These are phyloP conservation scores for Jaapia argillacea DNA, from an alignment of 768 basidiomycete species.

Conservation along the genomic window DNA sequence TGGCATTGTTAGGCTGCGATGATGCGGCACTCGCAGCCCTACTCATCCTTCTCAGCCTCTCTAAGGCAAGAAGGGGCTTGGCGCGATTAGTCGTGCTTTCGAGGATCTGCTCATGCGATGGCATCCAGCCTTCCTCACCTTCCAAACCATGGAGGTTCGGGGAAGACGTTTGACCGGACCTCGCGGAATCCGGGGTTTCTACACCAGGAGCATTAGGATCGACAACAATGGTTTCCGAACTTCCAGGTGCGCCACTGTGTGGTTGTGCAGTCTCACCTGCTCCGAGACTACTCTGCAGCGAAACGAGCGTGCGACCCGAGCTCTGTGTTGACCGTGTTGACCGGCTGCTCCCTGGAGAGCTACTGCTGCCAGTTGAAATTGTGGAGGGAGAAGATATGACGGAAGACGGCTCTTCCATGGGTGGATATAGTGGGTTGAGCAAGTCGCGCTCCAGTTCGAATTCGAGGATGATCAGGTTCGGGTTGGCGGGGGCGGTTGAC, in stretches of 20 bases:
- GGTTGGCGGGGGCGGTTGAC: conserved; percentile 3
- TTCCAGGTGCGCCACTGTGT: neutral
- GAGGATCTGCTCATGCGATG: conserved; percentile 48
- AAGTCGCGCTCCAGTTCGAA: conserved; percentile 68
- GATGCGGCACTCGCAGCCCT: conserved; percentile 7
- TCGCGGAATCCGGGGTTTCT: neutral
- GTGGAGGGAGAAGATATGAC: neutral
- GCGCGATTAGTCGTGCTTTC: conserved; percentile 62
- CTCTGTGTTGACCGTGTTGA: too few relatives aligned
- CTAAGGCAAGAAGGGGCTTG: conserved; percentile 60
- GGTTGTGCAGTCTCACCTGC: neutral
- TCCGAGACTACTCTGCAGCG: neutral
- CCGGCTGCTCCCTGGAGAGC: neutral
- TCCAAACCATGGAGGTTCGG: neutral
- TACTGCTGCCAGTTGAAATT: neutral
- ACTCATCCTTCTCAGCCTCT: conserved; percentile 48
- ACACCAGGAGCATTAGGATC: neutral
- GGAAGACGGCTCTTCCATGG: neutral
- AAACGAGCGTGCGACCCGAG: neutral
- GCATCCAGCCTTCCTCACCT: conserved; percentile 27
- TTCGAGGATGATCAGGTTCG: conserved; percentile 55
- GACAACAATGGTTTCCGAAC: neutral
- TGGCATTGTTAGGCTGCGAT: neutral
- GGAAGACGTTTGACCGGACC: neutral
- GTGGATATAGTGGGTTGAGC: conserved; percentile 61